Evolutionary conservation across 805 yeast species (phyloP).

Genomic region (Candida palmyrensis): DNA sequence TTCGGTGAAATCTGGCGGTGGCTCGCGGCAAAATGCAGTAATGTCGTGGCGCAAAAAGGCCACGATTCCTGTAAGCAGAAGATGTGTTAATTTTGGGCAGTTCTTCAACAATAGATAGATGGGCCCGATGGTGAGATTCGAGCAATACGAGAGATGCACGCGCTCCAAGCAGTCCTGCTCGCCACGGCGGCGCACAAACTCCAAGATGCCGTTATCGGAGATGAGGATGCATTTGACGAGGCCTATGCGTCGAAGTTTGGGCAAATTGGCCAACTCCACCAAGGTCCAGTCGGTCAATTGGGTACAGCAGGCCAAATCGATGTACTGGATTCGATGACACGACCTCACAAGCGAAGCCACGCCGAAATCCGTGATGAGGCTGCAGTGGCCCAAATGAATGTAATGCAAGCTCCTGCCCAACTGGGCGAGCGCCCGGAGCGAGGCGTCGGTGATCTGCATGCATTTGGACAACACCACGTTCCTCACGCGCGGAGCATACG

Average conservation of each 20-base stretch:
- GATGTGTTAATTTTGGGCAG: slow-evolving; percentile 84
- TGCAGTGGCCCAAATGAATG: slow-evolving; percentile 91
- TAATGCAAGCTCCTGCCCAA: slow-evolving; percentile 81
- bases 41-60: slow-evolving; percentile 87
- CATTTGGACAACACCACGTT: slow-evolving; percentile 90
- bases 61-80: slow-evolving; percentile 85
- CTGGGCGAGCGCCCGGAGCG: slow-evolving; percentile 63
- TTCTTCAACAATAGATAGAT: slow-evolving; percentile 67
- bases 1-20: slow-evolving; percentile 87
- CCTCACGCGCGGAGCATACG: slow-evolving; percentile 77
- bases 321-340: slow-evolving; percentile 84
- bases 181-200: slow-evolving; percentile 62
- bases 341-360: slow-evolving; percentile 66
- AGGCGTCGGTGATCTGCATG: slow-evolving; percentile 75
- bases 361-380: slow-evolving; percentile 83
- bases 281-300: slow-evolving; percentile 83
- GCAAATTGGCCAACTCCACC: slow-evolving; percentile 67
- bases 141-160: slow-evolving; percentile 89
- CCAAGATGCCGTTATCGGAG: slow-evolving; percentile 76
- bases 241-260: slow-evolving; percentile 84
- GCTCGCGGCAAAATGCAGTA: slow-evolving; percentile 80
- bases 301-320: slow-evolving; percentile 91
- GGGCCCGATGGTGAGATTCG: slow-evolving; percentile 72
- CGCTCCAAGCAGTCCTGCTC: slow-evolving; percentile 82
- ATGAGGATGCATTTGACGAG: slow-evolving; percentile 86